Conservation (phyloP, 257 asterid species). For the Solanum sitiens region DNA sequence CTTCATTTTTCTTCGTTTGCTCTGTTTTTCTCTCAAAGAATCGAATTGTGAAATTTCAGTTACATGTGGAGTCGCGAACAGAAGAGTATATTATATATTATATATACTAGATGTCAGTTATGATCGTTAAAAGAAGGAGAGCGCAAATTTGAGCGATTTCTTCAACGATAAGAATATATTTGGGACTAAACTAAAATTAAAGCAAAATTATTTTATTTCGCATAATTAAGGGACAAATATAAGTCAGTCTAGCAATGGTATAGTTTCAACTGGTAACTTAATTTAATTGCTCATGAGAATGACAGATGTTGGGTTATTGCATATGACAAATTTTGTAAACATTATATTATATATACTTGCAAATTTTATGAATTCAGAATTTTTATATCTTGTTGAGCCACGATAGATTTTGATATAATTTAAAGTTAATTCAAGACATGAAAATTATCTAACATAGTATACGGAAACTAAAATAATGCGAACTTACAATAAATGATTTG, state of each 20-base stretch:
- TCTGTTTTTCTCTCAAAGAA: not conserved
- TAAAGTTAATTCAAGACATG: too few species aligned
- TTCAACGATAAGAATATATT: not conserved
- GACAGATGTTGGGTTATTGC: not conserved
- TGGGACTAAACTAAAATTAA: too few species aligned
- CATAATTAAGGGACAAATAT: too few species aligned
- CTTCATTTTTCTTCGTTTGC: conserved; percentile 27
- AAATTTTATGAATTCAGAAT: not conserved
- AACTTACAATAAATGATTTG: too few species aligned
- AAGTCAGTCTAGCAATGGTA: too few species aligned
- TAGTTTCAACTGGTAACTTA: not conserved
- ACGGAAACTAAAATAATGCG: too few species aligned
- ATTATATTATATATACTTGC: not conserved
- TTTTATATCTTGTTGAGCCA: not conserved
- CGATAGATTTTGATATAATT: too few species aligned
- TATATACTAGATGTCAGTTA: not conserved
- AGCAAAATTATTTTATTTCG: too few species aligned
- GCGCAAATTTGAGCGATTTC: not conserved
- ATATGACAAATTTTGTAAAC: not conserved
- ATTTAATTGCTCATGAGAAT: not conserved
- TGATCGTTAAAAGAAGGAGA: not conserved
- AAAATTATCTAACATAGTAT: too few species aligned
- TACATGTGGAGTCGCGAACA: not conserved
- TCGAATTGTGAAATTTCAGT: not conserved
- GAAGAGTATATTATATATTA: not conserved